Evolutionary conservation across 78 protist genomes (phyloP).

Genomic region (Tieghemostelium lacteum): DNA sequence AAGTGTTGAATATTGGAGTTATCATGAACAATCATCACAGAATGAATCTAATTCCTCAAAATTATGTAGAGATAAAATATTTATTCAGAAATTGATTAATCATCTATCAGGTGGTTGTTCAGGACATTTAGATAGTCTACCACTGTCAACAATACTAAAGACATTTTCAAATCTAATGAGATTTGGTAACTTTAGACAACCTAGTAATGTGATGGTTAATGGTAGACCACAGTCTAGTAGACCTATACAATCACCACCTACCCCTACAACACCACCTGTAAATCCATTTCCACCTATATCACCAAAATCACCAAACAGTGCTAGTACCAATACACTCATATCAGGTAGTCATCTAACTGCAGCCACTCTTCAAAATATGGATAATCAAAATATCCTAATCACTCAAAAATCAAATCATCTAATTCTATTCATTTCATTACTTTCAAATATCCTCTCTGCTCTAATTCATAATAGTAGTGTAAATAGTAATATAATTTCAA

Average conservation of each 20-base stretch:
- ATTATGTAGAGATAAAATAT: conserved; percentile 4
- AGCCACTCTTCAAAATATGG: neutral
- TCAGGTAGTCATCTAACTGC: too few relatives aligned
- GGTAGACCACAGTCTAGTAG: neutral
- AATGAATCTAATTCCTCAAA: conserved; percentile 4
- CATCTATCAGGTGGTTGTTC: conserved; percentile 20
- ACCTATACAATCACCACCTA: conserved; percentile 11
- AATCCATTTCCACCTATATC: neutral
- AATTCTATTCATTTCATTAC: conserved; percentile 2
- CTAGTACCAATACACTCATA: too few relatives aligned
- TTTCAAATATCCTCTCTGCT: conserved; percentile 24
- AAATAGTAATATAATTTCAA: neutral
- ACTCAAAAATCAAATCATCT: neutral
- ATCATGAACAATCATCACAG: conserved; percentile 4
- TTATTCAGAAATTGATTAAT: neutral
- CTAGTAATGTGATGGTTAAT: neutral
- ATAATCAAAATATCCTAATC: neutral
- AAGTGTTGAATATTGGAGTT: conserved; percentile 20
- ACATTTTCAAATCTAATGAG: conserved; percentile 28
- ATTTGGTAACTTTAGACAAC: neutral
- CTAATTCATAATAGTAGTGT: neutral
- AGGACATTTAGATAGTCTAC: neutral
- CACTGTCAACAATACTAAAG: conserved; percentile 8
- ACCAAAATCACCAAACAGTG: neutral
- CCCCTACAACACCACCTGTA: conserved; percentile 23